Conservation (phyloP, 441 rosid species). For the Syzygium malaccense region DNA sequence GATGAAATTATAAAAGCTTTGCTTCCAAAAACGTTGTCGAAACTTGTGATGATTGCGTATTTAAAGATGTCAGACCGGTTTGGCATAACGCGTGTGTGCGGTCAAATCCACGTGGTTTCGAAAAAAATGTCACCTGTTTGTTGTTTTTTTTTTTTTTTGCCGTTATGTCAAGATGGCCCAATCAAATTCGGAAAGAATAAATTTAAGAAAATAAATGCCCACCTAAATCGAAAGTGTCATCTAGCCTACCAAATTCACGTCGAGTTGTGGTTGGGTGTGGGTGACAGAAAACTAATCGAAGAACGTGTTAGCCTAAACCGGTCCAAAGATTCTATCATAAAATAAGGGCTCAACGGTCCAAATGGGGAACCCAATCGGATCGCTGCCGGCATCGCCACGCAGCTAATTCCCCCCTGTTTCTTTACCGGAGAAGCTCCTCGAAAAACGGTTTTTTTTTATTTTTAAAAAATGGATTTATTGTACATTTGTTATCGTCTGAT, state of each 20-base stretch:
- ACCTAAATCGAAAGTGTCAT: background rate
- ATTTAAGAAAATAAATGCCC: background rate
- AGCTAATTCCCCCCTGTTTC: background rate
- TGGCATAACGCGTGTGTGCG: background rate
- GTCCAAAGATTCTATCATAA: background rate
- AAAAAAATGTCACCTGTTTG: background rate
- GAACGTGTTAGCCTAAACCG: background rate
- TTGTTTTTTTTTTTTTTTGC: too few species aligned
- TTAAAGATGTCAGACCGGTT: background rate
- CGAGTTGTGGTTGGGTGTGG: background rate
- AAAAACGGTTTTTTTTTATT: too few species aligned
- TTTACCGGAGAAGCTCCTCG: background rate
- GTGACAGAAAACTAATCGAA: background rate
- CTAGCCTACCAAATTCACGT: background rate
- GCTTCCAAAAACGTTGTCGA: background rate
- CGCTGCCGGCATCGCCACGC: background rate
- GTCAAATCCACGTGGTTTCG: rapidly evolving
- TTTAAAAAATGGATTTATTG: background rate
- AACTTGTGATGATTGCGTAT: background rate
- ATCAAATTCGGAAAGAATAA: background rate
- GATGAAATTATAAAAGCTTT: background rate
- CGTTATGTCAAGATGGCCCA: background rate
- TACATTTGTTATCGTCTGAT: background rate
- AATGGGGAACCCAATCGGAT: background rate
- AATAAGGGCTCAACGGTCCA: background rate